Evolutionary conservation across 352 stramenopile species (phyloP), one percentile per base, ranked within the genome.

Genomic region (Phytopythium aichiense): DNA sequence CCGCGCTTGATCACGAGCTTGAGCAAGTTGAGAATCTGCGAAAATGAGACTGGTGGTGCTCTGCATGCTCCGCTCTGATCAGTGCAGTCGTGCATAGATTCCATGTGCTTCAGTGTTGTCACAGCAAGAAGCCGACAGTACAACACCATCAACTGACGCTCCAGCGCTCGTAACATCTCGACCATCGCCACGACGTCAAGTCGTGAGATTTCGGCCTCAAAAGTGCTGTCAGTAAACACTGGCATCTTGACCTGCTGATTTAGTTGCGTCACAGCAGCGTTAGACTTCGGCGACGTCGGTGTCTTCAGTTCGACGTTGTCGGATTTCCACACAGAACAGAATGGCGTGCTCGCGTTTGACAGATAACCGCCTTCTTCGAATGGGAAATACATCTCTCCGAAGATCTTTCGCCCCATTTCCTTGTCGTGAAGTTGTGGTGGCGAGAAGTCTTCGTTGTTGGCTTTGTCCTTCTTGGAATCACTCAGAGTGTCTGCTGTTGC

Each of bases 311-410:
- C 76, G 2, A 81, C 48, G 2, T 65, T 22, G 2, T 61, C 62
- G 2, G 58, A 12, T 55, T 61, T 63, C 76, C 76, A 85, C 5
- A 61, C 59, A 0, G 31, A 45, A 52, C 84, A 60, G 28, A 81
- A 84, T 7, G 56, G 67, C 0, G 66, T 58, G 16, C 68, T 72
- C 0, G 60, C 77, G 51, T 88, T 93, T 0, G 81, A 90, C 0
- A 77, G 56, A 42, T 78, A 92, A 0, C 86, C 86, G 28, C 86
- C 82, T 25, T 93, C 83, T 69, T 94, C 82, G 54, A 94, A 88
- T 8, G 86, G 86, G 30, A 93, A 94, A 38, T 94, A 93, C 77
- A 89, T 92, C 56, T 94, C 86, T 1, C 79, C 86, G 76, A 94
- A 94, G 4, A 92, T 69, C 62, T 92, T 93, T 20, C 86, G 74